Base-by-base conservation (phyloP, 1,284 basidiomycete species). In the Cystobasidiaceae sp. region DNA sequence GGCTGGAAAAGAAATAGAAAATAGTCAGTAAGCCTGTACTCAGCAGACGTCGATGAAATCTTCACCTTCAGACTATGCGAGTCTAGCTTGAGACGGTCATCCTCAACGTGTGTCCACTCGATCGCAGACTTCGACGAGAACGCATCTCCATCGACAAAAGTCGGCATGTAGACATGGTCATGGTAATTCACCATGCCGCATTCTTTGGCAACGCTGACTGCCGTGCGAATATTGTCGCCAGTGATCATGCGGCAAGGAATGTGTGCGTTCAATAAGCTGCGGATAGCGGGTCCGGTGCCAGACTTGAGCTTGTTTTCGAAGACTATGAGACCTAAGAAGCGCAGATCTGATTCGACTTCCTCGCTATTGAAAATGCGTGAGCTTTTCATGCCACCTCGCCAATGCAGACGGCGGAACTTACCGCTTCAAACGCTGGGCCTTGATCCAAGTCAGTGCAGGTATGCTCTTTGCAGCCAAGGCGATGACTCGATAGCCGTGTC, bases 251-350 rank as follows among this genome's bases (percentile, higher is more conserved):
- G 84, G 73, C 91, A 94, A 8, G 90, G 88, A 43, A 99, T 82
- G 78, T 97, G 91, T 0, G 96, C 96, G 9, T 84, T 82, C 62
- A 90, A 86, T 17, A 99, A 82, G 0, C 87, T 87, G 68, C 90
- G 88, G 65, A 99, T 97, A 21, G 90, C 92, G 19, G 92, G 89
- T 0, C 90, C 82, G 0, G 96, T 97, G 8, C 89, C 93, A 4
- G 89, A 85, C 77, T 99, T 99, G 69, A 99, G 81, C 79, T 97
- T 93, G 81, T 99, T 99, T 78, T 99, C 96, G 74, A 99, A 99
- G 62, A 99, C 93, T 74, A 98, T 88, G 46, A 99, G 81, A 5
- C 96, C 96, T 13, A 98, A 83, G 80, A 99, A 99, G 52, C 86
- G 86, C 8, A 99, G 81, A 41, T 85, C 85, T 11, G 86, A 90